Base-by-base conservation (phyloP, 1,284 basidiomycete genomes). In the Sanguinoderma infundibulare region DNA sequence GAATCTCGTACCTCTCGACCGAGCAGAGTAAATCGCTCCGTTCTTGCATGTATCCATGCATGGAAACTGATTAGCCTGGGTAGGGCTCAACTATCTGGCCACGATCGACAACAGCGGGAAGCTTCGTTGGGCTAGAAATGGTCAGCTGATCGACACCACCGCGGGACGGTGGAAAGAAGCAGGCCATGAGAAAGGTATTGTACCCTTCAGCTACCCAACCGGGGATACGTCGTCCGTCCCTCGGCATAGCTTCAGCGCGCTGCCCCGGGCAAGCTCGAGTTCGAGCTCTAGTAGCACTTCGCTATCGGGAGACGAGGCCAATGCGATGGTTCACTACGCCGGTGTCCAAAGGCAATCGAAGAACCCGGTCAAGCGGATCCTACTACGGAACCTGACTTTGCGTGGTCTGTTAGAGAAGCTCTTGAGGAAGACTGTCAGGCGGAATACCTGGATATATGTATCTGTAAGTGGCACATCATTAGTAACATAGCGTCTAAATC, bases 361-460 rank as follows among this genome's bases (percentile, higher is more conserved):
- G 69, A 74, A 78, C 69, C 69, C 71, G 59, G 53, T 81, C 63
- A 81, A 80, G 60, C 74, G 77, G 54, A 71, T 73, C 47, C 66
- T 85, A 30, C 75, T 78, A 63, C 75, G 79, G 40, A 77, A 79
- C 57, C 79, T 88, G 58, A 87, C 85, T 5, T 69, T 81, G 6
- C 74, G 77, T n/a, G 87, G 86, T 3, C 73, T 86, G 36, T 77
- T 82, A 64, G 83, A 90, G 62, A 77, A 81, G 44, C 65, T 91
- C 47, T 73, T 91, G 55, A 73, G 86, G 53, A 89, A 87, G 74
- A 89, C 87, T 0, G 76, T 86, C 30, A 79, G 77, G 64, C 78
- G 81, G 55, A 87, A 90, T 70, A 89, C 87, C 7, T 90, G 87
- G 87, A 88, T 91, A 35, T 90, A 89, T 72, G 84, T 87, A 24